A percentile compares a stretch with the other conserved stretches of the same genome.
phyloP scores from a whole-genome alignment of 768 basidiomycete genomes.

The Trametes coccinea region DNA sequence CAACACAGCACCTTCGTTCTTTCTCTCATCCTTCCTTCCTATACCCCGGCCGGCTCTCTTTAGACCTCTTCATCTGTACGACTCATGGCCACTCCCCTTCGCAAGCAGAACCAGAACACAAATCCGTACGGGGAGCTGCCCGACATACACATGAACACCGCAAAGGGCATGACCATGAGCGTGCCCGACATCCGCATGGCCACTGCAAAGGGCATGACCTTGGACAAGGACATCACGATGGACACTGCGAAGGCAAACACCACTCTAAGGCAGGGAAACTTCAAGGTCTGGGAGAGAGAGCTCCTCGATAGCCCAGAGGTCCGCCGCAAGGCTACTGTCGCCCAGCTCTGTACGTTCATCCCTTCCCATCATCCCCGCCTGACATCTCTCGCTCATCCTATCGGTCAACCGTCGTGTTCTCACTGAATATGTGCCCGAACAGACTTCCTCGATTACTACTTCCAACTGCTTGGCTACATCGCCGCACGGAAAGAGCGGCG shows the following conservation, averaged over 20 bases:
- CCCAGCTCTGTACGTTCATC: constrained; percentile 83
- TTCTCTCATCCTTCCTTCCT: not conserved
- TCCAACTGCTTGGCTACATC: constrained; percentile 90
- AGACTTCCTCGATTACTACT: constrained; percentile 99
- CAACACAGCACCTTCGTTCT: not conserved
- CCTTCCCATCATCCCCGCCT: not conserved
- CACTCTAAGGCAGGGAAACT: constrained; percentile 54
- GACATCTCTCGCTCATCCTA: not conserved
- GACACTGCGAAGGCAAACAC: constrained; percentile 57
- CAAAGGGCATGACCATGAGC: constrained; percentile 55
- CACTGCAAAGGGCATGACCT: constrained; percentile 56
- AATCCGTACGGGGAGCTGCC: constrained; percentile 45
- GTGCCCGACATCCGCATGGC: constrained; percentile 60
- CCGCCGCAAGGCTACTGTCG: constrained; percentile 93
- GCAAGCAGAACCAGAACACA: constrained; percentile 2
- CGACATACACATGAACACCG: constrained; percentile 81
- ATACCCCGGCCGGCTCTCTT: not conserved
- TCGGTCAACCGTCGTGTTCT: not conserved
- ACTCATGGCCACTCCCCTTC: constrained; percentile 7
- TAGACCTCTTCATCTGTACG: not conserved
- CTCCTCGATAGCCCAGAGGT: constrained; percentile 85
- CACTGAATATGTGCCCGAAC: constrained; percentile 1
- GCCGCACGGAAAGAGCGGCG: constrained; percentile 84
- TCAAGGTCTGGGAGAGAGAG: constrained; percentile 83
- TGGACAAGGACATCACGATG: constrained; percentile 64